These are phyloP conservation scores for Pichia insulana DNA, from an alignment of 805 yeast genomes.

Conservation along the genomic window DNA sequence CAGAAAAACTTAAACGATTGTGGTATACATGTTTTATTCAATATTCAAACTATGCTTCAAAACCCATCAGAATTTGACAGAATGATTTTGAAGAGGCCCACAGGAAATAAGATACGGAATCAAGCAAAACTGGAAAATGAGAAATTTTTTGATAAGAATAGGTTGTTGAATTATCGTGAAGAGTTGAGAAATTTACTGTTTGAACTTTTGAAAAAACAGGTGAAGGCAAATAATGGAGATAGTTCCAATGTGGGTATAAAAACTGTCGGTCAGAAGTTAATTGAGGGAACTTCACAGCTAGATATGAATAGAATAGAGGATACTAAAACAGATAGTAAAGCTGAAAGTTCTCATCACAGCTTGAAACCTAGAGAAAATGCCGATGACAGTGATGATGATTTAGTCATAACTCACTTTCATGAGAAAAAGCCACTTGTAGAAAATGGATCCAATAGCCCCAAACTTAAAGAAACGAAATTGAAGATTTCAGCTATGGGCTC, in stretches of 20 bases:
- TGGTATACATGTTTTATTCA: constrained; percentile 84
- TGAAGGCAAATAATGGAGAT: constrained; percentile 18
- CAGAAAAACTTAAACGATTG: constrained; percentile 91
- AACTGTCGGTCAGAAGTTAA: constrained; percentile 3
- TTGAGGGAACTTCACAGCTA: not conserved
- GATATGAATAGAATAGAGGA: not conserved
- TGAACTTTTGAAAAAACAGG: constrained; percentile 22
- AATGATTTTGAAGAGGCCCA: constrained; percentile 15
- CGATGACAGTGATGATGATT: constrained; percentile 10
- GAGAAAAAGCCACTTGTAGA: not conserved
- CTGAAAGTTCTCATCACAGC: not conserved
- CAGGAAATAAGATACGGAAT: constrained; percentile 6
- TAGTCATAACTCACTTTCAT: constrained; percentile 8
- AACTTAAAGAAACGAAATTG: not conserved
- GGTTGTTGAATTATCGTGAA: constrained; percentile 19
- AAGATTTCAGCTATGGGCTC: no score
- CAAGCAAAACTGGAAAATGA: constrained; percentile 10
- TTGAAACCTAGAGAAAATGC: not conserved
- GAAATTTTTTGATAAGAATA: constrained; percentile 20
- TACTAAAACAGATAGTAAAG: not conserved
- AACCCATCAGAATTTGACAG: constrained; percentile 35
- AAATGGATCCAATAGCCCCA: no score
- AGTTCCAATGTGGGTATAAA: constrained; percentile 17
- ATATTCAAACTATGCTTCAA: constrained; percentile 49
- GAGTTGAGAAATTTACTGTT: constrained; percentile 20